Base-by-base conservation (phyloP, 148 eudicot genomes). In the Heliamphora exappendiculata region DNA sequence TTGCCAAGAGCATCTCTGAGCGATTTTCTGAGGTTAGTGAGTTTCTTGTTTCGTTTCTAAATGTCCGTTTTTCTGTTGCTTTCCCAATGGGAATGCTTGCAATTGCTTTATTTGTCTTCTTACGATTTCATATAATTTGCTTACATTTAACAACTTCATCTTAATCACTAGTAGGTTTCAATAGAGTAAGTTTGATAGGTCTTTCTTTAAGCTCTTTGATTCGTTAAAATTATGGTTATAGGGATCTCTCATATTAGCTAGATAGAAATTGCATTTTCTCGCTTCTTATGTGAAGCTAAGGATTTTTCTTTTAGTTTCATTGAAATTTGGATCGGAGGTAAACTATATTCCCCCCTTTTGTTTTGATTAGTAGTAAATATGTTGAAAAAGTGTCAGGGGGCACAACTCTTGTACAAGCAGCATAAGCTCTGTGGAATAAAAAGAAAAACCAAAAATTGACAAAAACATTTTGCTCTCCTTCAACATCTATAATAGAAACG, bases 11-110 rank as follows among this genome's bases (percentile, higher is more conserved):
- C 42, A 41, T 49, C 28, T 69, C 68, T 51, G 78, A 75, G 44
- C 80, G 78, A 24, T 72, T 84, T 34, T 84, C 84, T 39, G 89
- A 87, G 89, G 89, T 87, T 63, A 45, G 81, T 62, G 39, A 50
- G 73, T 63, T 77, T 70, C 20, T 41, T 34, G 1, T 34, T 36
- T 71, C 49, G 28, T 45, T 69, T 37, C 31, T 22, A 28, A 59
- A 22, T 17, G 11, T 42, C 28, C 14, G 4, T 5, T 58, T 74
- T 54, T 44, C 26, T 26, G 51, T 53, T 24, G 11, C 1, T 14
- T 54, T 24, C 17, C 10, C 36, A 14, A 34, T 42, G 31, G 58
- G 58, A 55, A 37, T 37, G 8, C 65, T 28, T 24, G 41, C 57
- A 1, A 5, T 64, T 45, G 14, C 41, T 50, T 34, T 64, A 13